These are phyloP conservation scores for Ocimum tenuiflorum DNA, from an alignment of 257 asterid genomes.

Conservation along the genomic window DNA sequence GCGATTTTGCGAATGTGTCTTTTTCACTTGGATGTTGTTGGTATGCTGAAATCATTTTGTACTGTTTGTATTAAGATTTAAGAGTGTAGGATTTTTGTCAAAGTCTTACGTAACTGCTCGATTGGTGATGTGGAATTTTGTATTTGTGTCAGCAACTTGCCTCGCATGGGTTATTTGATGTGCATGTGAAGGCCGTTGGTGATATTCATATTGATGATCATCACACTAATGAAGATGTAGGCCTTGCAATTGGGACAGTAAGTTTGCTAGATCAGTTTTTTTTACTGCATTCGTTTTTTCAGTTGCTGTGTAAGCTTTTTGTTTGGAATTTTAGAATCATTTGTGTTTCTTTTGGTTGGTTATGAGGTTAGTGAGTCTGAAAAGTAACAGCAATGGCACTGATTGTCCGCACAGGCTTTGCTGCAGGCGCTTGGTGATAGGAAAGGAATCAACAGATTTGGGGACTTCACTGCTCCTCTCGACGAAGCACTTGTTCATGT, in stretches of 20 bases:
- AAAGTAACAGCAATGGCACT: background rate
- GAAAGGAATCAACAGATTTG: constrained; percentile 84
- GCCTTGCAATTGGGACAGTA: constrained; percentile 84
- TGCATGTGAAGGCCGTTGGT: constrained; percentile 77
- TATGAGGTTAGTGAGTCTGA: background rate
- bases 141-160: constrained; percentile 69
- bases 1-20: background rate
- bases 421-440: constrained; percentile 92
- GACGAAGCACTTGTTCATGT: constrained; percentile 95
- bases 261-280: constrained; percentile 6
- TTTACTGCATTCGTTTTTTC: background rate
- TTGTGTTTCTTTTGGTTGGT: constrained; percentile 5
- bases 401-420: constrained; percentile 53
- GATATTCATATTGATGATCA: constrained; percentile 93
- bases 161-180: constrained; percentile 82
- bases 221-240: constrained; percentile 92
- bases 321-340: background rate
- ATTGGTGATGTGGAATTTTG: constrained; percentile 1
- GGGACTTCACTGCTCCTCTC: constrained; percentile 97
- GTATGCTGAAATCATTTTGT: background rate
- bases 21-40: background rate
- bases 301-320: background rate
- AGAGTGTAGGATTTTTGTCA: background rate
- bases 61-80: background rate
- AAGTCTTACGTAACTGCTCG: background rate